phyloP scores from a whole-genome alignment of 1,284 basidiomycete species.

The Ganoderma lingzhi region DNA sequence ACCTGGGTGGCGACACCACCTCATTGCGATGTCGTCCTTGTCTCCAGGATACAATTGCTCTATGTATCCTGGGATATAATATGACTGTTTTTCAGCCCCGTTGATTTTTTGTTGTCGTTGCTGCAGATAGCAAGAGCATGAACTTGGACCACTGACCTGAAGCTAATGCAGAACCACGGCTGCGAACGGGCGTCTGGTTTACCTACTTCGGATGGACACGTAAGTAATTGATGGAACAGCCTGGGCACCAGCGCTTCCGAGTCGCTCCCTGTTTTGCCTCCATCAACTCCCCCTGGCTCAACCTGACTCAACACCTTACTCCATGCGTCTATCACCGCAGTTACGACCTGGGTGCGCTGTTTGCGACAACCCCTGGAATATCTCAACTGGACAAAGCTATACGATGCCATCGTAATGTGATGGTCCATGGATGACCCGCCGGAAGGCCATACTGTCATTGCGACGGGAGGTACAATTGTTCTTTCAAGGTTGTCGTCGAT shows the following conservation, averaged over 20 bases:
- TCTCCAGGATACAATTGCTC: too few relatives aligned
- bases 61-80: too few relatives aligned
- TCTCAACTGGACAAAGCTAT: background rate
- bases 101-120: too few relatives aligned
- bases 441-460: background rate
- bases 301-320: background rate
- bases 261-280: background rate
- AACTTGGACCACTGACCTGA: too few relatives aligned
- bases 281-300: background rate
- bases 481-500: too few relatives aligned
- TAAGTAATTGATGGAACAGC: too few relatives aligned
- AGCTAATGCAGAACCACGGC: too few relatives aligned
- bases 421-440: background rate
- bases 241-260: background rate
- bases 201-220: background rate
- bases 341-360: background rate
- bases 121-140: too few relatives aligned
- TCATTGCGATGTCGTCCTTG: too few relatives aligned
- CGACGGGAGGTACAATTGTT: too few relatives aligned
- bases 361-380: background rate
- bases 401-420: background rate
- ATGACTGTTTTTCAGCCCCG: too few relatives aligned
- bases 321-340: background rate
- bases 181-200: background rate
- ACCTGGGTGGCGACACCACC: too few relatives aligned